These are phyloP conservation scores for Eurotiales sp. DNA, from an alignment of 2,329 filamentous ascomycete genomes.

Conservation along the genomic window DNA sequence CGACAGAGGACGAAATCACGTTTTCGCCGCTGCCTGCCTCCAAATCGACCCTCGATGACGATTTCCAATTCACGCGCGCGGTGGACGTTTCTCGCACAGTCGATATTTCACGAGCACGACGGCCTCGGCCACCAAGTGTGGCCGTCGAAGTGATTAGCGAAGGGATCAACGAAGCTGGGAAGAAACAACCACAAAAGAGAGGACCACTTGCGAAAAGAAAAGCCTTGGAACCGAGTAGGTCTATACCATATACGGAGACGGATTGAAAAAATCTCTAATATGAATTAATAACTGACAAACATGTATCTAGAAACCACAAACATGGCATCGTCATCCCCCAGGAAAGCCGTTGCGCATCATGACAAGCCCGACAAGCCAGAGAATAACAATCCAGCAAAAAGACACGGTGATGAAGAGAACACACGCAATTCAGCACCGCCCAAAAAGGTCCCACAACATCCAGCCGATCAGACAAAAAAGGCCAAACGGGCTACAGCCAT, in stretches of 20 bases:
- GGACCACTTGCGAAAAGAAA: constrained; percentile 25
- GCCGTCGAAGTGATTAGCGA: background rate
- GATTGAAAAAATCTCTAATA: background rate
- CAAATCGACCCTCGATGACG: constrained; percentile 23
- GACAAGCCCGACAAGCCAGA: constrained; percentile 12
- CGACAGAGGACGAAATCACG: constrained; percentile 49
- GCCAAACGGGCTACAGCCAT: background rate
- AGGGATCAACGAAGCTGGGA: constrained; percentile 1
- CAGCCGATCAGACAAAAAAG: background rate
- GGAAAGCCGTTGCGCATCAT: constrained; percentile 15
- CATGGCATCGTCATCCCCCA: constrained; percentile 34
- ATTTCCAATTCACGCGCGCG: constrained; percentile 33
- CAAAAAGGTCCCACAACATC: background rate
- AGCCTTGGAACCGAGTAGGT: constrained; percentile 43
- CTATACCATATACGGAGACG: background rate
- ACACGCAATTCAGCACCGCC: constrained; percentile 14
- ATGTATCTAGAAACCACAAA: constrained; percentile 47
- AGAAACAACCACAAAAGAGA: constrained; percentile 17
- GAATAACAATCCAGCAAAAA: constrained; percentile 1
- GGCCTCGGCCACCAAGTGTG: background rate
- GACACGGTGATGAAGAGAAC: constrained; percentile 7
- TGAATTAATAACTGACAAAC: constrained; percentile 16
- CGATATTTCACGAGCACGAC: constrained; percentile 18
- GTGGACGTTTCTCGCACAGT: constrained; percentile 14
- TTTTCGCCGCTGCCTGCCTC: constrained; percentile 13